A percentile compares a stretch with the other conserved stretches of the same genome.
These are phyloP conservation scores for Calonectria honghensis DNA, from an alignment of 2,329 filamentous ascomycete species.

Conservation along the genomic window DNA sequence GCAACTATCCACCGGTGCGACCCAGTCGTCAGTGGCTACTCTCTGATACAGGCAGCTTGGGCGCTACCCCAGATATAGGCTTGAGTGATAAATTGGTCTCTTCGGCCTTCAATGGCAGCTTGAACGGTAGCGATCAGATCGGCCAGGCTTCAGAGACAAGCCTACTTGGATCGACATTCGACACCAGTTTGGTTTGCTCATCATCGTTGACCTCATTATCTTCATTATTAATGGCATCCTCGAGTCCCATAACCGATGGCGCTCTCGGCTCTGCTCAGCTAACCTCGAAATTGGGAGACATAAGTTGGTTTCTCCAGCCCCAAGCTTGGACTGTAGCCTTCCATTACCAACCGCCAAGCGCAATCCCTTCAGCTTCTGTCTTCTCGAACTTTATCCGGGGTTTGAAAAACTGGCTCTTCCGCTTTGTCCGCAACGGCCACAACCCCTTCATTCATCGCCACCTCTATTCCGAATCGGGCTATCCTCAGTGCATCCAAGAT, in stretches of 20 bases:
- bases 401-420: neutral
- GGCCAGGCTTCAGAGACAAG: too few relatives aligned
- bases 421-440: neutral
- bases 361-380: neutral
- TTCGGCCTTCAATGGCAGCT: neutral
- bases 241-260: neutral
- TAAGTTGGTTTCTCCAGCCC: neutral
- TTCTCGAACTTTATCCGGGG: neutral
- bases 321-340: neutral
- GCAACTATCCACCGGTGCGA: neutral
- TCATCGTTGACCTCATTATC: neutral
- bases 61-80: neutral
- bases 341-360: neutral
- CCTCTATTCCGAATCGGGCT: neutral
- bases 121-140: too few relatives aligned
- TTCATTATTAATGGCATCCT: neutral
- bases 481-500: neutral
- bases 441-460: neutral
- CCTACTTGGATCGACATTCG: too few relatives aligned
- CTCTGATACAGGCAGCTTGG: neutral
- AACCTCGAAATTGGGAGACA: too few relatives aligned
- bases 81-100: neutral
- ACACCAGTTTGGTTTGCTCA: neutral
- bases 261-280: neutral
- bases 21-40: neutral